Conservation (phyloP, 768 basidiomycete species). For the Lactarius deliciosus region DNA sequence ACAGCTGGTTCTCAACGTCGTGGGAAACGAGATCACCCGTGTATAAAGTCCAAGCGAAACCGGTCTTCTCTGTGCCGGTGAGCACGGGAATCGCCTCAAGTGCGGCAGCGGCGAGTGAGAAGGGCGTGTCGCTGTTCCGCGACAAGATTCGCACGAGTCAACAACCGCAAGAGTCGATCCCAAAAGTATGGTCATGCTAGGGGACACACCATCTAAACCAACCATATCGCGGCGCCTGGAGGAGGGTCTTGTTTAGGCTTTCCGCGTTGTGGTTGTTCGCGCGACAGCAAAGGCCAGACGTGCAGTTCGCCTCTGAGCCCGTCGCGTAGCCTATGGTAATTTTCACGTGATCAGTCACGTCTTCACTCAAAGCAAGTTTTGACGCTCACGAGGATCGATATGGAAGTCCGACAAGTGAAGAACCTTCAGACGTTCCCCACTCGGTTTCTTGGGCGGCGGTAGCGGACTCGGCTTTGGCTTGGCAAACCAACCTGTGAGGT, state of each 20-base stretch:
- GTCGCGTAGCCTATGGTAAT: constrained; percentile 57
- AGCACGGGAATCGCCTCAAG: constrained; percentile 67
- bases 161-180: neutral
- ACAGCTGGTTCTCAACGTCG: constrained; percentile 63
- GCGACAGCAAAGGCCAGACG: constrained; percentile 65
- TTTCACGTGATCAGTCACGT: constrained; percentile 7
- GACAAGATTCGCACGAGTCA: neutral
- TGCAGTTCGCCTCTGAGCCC: constrained; percentile 72
- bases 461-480: constrained; percentile 74
- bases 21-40: constrained; percentile 78
- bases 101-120: constrained; percentile 56
- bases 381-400: constrained; percentile 61
- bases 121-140: constrained; percentile 54
- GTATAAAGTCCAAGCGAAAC: constrained; percentile 64
- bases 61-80: constrained; percentile 56
- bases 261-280: constrained; percentile 47
- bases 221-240: constrained; percentile 69
- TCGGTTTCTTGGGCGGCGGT: constrained; percentile 56
- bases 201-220: constrained; percentile 53
- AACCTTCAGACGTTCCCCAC: constrained; percentile 66
- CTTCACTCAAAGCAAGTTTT: neutral
- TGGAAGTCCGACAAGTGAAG: constrained; percentile 79
- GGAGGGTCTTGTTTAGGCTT: constrained; percentile 51
- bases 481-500: constrained; percentile 67
- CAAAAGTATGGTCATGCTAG: neutral